phyloP scores from a whole-genome alignment of 495 filamentous ascomycete species.

The Aspergillus avenaceus region DNA sequence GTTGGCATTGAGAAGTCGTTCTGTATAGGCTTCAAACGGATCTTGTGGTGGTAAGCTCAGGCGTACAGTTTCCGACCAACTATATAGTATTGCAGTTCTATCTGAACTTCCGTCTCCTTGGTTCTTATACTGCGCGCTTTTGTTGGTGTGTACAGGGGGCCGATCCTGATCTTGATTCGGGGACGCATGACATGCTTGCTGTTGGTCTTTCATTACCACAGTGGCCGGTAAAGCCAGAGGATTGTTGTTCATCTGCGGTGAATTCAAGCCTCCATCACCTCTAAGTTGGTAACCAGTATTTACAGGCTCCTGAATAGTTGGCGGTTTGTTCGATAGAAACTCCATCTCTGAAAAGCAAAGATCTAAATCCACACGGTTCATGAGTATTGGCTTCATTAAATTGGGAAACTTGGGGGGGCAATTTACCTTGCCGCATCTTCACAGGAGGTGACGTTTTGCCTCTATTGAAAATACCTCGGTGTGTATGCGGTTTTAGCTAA shows the following conservation, averaged over 20 bases:
- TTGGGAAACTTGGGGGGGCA: background rate
- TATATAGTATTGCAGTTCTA: background rate
- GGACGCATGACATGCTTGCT: background rate
- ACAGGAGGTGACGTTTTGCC: constrained; percentile 60
- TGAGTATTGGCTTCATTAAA: constrained; percentile 6
- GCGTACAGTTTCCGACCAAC: background rate
- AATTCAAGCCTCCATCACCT: constrained; percentile 11
- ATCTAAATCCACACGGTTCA: constrained; percentile 48
- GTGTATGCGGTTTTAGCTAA: constrained; percentile 49
- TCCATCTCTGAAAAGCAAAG: constrained; percentile 65
- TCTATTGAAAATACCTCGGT: constrained; percentile 65
- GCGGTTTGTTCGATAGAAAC: constrained; percentile 40
- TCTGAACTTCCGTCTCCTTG: background rate
- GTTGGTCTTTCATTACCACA: no score
- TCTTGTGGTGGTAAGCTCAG: constrained; percentile 7
- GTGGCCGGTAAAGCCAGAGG: background rate
- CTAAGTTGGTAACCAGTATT: constrained; percentile 2
- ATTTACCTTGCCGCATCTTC: constrained; percentile 42
- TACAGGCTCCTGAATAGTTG: background rate
- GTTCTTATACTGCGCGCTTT: background rate
- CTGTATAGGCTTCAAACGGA: constrained; percentile 11
- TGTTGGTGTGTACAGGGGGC: background rate
- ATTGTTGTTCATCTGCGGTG: background rate
- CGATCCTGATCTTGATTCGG: background rate
- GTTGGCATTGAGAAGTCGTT: constrained; percentile 15